Percentiles rank a stretch among this genome's conserved stretches.
phyloP scores from a whole-genome alignment of 2,329 filamentous ascomycete species.

The Fusarium buharicum region DNA sequence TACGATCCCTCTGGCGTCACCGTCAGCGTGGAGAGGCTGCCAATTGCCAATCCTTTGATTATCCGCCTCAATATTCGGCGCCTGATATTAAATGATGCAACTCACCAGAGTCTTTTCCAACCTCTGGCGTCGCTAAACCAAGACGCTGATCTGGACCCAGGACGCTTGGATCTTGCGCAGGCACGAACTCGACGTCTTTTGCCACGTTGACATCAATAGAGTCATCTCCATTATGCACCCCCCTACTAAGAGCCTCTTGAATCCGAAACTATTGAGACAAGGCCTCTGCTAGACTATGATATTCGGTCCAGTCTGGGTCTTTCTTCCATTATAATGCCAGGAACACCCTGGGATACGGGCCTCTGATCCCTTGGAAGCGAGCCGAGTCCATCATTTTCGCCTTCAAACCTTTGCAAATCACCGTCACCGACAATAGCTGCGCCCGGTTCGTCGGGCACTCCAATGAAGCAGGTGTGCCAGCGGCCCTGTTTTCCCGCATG shows the following conservation, averaged over 20 bases:
- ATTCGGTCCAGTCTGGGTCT: slow-evolving; percentile 3
- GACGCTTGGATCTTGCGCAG: slow-evolving; percentile 29
- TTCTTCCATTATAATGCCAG: slow-evolving; percentile 5
- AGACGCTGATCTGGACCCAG: background rate
- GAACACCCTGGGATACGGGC: slow-evolving; percentile 20
- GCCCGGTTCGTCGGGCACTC: slow-evolving; percentile 23
- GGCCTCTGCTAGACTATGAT: background rate
- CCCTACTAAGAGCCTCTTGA: slow-evolving; percentile 12
- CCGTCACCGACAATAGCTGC: slow-evolving; percentile 8
- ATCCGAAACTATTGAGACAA: slow-evolving; percentile 10
- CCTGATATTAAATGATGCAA: slow-evolving; percentile 27
- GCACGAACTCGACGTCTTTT: slow-evolving; percentile 15
- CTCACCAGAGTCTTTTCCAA: background rate
- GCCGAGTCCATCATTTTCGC: slow-evolving; percentile 1
- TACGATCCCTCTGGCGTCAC: slow-evolving; percentile 27
- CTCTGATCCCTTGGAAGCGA: slow-evolving; percentile 2
- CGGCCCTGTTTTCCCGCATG: slow-evolving; percentile 24
- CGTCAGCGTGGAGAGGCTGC: slow-evolving; percentile 29
- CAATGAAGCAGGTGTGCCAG: slow-evolving; percentile 32
- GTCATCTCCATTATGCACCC: slow-evolving; percentile 31
- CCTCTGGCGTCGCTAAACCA: background rate
- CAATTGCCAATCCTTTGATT: slow-evolving; percentile 7
- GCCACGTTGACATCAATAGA: slow-evolving; percentile 30
- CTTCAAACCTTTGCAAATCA: slow-evolving; percentile 11
- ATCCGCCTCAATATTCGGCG: slow-evolving; percentile 5